These are phyloP conservation scores for Fusarium humuli DNA, from an alignment of 2,329 filamentous ascomycete genomes.

Conservation along the genomic window DNA sequence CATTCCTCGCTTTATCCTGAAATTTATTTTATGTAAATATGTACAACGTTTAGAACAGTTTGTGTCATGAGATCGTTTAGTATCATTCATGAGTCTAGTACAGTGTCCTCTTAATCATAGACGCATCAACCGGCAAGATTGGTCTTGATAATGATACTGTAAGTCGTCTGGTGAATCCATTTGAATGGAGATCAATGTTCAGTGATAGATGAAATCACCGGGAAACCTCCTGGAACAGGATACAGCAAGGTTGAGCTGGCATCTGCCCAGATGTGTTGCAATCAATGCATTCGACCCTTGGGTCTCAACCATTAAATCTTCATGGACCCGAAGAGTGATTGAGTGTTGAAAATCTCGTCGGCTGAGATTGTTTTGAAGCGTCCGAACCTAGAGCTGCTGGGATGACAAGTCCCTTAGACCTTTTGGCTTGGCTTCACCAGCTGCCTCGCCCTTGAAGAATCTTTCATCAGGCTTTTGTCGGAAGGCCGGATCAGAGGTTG, in stretches of 20 bases:
- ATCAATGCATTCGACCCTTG: background rate
- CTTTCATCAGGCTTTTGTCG: background rate
- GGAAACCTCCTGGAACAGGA: background rate
- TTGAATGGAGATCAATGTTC: too few relatives aligned
- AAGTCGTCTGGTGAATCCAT: background rate
- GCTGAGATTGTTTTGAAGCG: background rate
- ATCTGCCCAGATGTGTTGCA: background rate
- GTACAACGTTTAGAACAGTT: conserved; percentile 5
- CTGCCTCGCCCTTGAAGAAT: background rate
- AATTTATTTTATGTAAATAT: conserved; percentile 7
- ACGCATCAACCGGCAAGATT: background rate
- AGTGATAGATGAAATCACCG: background rate
- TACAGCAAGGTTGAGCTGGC: background rate
- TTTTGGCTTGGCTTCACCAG: background rate
- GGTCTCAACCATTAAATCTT: too few relatives aligned
- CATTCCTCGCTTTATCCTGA: background rate
- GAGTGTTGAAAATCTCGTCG: background rate
- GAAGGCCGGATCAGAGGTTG: background rate
- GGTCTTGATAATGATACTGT: too few relatives aligned
- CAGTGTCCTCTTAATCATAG: background rate
- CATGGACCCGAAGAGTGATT: background rate
- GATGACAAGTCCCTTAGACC: background rate
- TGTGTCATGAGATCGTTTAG: conserved; percentile 15
- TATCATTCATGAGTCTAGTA: background rate
- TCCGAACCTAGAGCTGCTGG: background rate